Conservation (phyloP, 176 grass and related monocot species). For the Chrysopogon serrulatus region DNA sequence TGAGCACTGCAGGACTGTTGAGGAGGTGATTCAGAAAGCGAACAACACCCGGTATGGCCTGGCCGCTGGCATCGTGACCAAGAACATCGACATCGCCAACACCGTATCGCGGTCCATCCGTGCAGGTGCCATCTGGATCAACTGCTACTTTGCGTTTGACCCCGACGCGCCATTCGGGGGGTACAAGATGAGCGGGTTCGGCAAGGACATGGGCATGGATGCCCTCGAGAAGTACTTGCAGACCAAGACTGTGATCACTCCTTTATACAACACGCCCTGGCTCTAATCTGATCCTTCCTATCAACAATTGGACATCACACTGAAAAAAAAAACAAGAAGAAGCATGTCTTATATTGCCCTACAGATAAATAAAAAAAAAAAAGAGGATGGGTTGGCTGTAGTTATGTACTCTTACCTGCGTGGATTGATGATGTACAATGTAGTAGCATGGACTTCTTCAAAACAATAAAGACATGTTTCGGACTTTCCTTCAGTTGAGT, state of each 20-base stretch:
- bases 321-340: neutral
- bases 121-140: conserved; percentile 62
- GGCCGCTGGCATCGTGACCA: conserved; percentile 64
- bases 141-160: conserved; percentile 75
- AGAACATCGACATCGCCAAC: conserved; percentile 65
- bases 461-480: neutral
- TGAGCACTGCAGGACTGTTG: conserved; percentile 47
- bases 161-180: conserved; percentile 53
- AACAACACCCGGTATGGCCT: conserved; percentile 77
- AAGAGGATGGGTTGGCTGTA: neutral
- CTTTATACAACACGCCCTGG: conserved; percentile 73
- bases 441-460: neutral
- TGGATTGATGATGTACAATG: neutral
- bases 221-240: conserved; percentile 74
- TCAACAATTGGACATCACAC: neutral
- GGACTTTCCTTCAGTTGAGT: neutral
- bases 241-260: conserved; percentile 62
- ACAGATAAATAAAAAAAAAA: neutral
- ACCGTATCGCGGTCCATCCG: conserved; percentile 57
- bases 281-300: conserved; percentile 34
- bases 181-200: conserved; percentile 79
- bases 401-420: neutral
- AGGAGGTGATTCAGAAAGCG: conserved; percentile 74
- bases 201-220: conserved; percentile 77
- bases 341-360: neutral